Evolutionary conservation across 2,329 filamentous ascomycete genomes (phyloP).

Genomic region (Xylaria sp.): DNA sequence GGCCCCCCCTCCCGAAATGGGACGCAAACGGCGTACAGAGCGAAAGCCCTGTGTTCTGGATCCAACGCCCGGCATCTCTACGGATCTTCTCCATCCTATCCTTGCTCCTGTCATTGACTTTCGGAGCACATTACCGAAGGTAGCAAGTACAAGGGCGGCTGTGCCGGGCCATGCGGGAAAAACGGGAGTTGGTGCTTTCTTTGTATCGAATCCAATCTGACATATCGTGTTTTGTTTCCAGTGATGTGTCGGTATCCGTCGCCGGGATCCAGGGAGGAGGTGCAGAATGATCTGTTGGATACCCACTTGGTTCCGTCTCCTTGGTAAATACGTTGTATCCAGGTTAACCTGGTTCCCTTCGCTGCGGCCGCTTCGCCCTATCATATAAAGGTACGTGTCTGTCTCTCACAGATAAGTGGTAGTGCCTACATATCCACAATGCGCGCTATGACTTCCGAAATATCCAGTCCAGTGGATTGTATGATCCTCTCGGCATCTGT

Average conservation of each 20-base stretch:
- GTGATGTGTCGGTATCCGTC: not conserved
- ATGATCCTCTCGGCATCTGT: not conserved
- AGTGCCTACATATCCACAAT: not conserved
- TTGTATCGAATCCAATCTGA: not conserved
- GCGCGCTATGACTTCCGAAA: constrained; percentile 3
- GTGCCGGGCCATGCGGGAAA: not conserved
- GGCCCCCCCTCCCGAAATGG: not conserved
- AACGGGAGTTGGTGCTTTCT: not conserved
- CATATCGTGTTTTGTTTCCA: not conserved
- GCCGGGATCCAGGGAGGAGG: not conserved
- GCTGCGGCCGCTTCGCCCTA: not conserved
- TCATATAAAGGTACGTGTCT: constrained; percentile 10
- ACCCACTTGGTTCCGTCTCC: constrained; percentile 6
- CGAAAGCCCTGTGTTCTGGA: not conserved
- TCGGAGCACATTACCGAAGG: not conserved
- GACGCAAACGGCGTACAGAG: not conserved
- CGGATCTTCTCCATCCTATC: not conserved
- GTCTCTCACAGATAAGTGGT: constrained; percentile 1
- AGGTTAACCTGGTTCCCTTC: not conserved
- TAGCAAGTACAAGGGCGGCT: not conserved
- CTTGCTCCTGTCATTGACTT: not conserved
- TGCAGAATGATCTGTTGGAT: not conserved
- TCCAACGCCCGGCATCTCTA: not conserved
- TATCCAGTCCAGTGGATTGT: not conserved
- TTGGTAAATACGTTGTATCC: constrained; percentile 10